Evolutionary conservation across 2,329 filamentous ascomycete species (phyloP).

Genomic region (Didymella pinodella): DNA sequence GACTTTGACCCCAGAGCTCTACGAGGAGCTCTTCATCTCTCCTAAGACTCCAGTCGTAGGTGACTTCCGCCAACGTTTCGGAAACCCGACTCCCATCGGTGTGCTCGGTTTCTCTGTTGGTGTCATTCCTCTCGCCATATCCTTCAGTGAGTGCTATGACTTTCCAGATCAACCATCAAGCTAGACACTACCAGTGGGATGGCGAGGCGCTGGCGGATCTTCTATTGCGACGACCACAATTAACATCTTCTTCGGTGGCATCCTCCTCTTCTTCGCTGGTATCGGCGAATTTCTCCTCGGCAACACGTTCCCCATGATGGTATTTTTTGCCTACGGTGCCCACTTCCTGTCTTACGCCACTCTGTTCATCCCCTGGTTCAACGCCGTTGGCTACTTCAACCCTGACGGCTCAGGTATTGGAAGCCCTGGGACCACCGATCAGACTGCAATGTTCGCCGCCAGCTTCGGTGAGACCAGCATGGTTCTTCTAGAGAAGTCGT

Average conservation of each 20-base stretch:
- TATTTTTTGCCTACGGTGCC: slow-evolving; percentile 29
- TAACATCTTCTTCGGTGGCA: slow-evolving; percentile 27
- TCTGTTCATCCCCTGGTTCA: slow-evolving; percentile 26
- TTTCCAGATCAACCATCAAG: background rate
- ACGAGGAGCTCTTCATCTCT: slow-evolving; percentile 26
- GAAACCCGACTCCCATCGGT: slow-evolving; percentile 27
- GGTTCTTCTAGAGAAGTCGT: background rate
- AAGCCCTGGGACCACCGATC: slow-evolving; percentile 22
- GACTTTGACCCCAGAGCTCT: slow-evolving; percentile 28
- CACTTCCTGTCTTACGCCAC: slow-evolving; percentile 28
- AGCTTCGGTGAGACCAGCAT: slow-evolving; percentile 22
- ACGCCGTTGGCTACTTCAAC: slow-evolving; percentile 27
- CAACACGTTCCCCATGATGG: slow-evolving; percentile 30
- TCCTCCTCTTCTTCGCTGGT: slow-evolving; percentile 25
- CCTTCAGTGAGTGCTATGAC: slow-evolving; percentile 20
- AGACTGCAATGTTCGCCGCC: slow-evolving; percentile 21
- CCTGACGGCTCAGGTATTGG: slow-evolving; percentile 27
- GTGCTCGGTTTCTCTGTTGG: slow-evolving; percentile 27
- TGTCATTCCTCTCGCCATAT: slow-evolving; percentile 22
- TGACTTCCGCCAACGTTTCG: slow-evolving; percentile 21
- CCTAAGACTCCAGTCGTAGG: slow-evolving; percentile 21
- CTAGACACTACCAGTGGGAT: slow-evolving; percentile 23
- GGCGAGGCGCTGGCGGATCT: slow-evolving; percentile 25
- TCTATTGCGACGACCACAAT: slow-evolving; percentile 21
- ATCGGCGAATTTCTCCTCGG: slow-evolving; percentile 26